Percentiles rank a stretch among this genome's conserved stretches.
These are phyloP conservation scores for Lentinula raphanica DNA, from an alignment of 768 basidiomycete species.

Conservation along the genomic window DNA sequence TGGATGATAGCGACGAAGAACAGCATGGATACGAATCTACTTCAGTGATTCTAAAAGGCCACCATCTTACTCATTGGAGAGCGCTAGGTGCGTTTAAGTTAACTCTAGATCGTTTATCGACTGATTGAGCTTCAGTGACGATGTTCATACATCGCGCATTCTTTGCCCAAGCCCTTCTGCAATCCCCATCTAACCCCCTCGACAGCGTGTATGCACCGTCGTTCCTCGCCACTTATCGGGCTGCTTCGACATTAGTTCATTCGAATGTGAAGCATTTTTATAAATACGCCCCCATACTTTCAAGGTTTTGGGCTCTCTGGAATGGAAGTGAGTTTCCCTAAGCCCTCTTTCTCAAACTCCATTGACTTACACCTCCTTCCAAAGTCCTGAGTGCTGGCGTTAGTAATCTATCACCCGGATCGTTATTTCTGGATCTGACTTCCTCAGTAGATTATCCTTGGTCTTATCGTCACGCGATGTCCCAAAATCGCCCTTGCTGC, in stretches of 20 bases:
- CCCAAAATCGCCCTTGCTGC: neutral
- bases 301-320: neutral
- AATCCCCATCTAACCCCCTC: constrained; percentile 38
- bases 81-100: constrained; percentile 16
- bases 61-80: constrained; percentile 26
- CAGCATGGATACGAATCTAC: neutral
- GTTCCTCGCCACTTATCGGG: constrained; percentile 42
- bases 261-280: neutral
- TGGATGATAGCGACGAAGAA: neutral
- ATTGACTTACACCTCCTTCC: neutral
- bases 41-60: neutral
- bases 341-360: too few species aligned
- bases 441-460: neutral
- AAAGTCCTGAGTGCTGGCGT: neutral
- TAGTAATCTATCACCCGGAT: neutral
- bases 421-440: neutral
- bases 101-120: constrained; percentile 1
- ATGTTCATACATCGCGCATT: constrained; percentile 40
- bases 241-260: constrained; percentile 26
- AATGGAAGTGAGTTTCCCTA: neutral
- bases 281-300: neutral
- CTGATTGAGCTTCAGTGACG: constrained; percentile 27
- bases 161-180: constrained; percentile 40
- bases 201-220: constrained; percentile 42
- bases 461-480: neutral